A percentile compares a stretch with the other conserved stretches of the same genome.
Evolutionary conservation across 225 moss, liverwort and hornwort species (phyloP).

Genomic region (Ulota crispa): DNA sequence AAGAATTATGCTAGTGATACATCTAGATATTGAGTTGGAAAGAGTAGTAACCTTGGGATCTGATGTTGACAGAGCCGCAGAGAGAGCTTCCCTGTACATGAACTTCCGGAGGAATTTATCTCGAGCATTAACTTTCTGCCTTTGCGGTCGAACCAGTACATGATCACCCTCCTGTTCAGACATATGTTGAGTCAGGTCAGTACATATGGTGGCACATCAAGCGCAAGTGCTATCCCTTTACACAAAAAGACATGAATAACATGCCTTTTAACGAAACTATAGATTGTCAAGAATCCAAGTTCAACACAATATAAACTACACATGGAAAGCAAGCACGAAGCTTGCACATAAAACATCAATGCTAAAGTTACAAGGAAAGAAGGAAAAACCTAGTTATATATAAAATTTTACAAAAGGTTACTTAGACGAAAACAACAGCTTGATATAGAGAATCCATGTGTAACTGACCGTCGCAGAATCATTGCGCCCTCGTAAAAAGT

Average conservation of each 20-base stretch:
- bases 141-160: slow-evolving; percentile 38
- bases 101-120: slow-evolving; percentile 78
- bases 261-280: not conserved
- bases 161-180: slow-evolving; percentile 70
- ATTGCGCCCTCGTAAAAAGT: slow-evolving; percentile 79
- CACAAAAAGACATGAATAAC: not conserved
- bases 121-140: slow-evolving; percentile 45
- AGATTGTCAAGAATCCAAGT: not conserved
- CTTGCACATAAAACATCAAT: not conserved
- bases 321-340: slow-evolving; percentile 1
- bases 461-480: slow-evolving; percentile 67
- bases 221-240: not conserved
- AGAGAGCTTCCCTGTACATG: slow-evolving; percentile 78
- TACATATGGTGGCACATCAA: not conserved
- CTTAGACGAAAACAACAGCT: not conserved
- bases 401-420: not conserved
- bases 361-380: not conserved
- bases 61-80: slow-evolving; percentile 52
- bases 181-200: not conserved
- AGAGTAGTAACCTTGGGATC: slow-evolving; percentile 55
- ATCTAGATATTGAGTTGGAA: not conserved
- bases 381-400: not conserved
- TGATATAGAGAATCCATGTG: not conserved
- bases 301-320: not conserved
- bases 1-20: not conserved